Evolutionary conservation across 2,329 filamentous ascomycete species (phyloP).

Genomic region (Colletotrichum paranaense): DNA sequence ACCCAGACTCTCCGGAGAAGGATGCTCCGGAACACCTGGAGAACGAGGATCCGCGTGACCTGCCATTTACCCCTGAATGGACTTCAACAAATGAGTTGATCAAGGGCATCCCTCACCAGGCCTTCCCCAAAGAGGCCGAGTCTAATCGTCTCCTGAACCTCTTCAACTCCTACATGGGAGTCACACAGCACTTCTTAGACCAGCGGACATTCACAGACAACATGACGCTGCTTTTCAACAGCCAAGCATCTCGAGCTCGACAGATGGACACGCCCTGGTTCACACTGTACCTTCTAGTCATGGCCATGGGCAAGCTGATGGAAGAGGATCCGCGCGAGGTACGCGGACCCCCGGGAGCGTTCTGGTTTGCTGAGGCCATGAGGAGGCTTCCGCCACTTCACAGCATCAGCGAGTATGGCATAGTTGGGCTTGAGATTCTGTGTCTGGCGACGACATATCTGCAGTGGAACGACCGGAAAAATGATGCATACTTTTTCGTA

Average conservation of each 20-base stretch:
- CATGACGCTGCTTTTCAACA: conserved; percentile 41
- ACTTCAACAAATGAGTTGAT: conserved; percentile 30
- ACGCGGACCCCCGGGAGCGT: conserved; percentile 38
- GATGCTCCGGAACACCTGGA: conserved; percentile 9
- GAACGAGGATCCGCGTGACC: conserved; percentile 14
- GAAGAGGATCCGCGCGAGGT: conserved; percentile 36
- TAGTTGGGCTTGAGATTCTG: conserved; percentile 42
- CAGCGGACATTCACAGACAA: conserved; percentile 41
- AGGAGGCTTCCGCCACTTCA: conserved; percentile 40
- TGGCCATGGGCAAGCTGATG: conserved; percentile 45
- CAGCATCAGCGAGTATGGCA: conserved; percentile 40
- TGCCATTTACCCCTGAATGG: conserved; percentile 29
- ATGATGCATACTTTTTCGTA: conserved; percentile 45
- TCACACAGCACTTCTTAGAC: conserved; percentile 45
- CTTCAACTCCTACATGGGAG: conserved; percentile 41
- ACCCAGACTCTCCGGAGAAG: conserved; percentile 19
- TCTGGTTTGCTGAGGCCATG: conserved; percentile 43
- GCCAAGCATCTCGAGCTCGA: conserved; percentile 32
- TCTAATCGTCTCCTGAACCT: conserved; percentile 39
- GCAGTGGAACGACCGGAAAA: conserved; percentile 43
- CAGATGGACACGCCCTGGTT: conserved; percentile 42
- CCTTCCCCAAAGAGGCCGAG: conserved; percentile 34
- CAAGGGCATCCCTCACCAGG: conserved; percentile 28
- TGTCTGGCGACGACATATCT: conserved; percentile 41
- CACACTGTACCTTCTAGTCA: conserved; percentile 42